Evolutionary conservation across 208 protist species (phyloP).

Genomic region (Trypanosomatidae sp.): DNA sequence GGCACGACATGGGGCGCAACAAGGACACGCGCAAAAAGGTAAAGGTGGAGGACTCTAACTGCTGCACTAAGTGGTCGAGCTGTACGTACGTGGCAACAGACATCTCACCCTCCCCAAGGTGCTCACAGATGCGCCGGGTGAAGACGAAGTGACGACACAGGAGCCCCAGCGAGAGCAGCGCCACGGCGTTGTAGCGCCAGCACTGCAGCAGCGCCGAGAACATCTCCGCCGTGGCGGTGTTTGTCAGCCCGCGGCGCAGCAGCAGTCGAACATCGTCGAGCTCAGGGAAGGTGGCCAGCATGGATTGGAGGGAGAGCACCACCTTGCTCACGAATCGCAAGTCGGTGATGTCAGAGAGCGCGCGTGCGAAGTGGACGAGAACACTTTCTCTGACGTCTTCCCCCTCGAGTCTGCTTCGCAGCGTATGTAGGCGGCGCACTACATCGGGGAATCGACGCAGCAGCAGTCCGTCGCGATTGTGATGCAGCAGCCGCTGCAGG

Average conservation of each 20-base stretch:
- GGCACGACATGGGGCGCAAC: conserved; percentile 78
- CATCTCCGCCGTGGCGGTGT: conserved; percentile 8
- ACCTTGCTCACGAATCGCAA: conserved; percentile 67
- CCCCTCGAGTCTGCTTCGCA: conserved; percentile 6
- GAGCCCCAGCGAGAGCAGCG: conserved; percentile 92
- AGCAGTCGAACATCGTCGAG: conserved; percentile 75
- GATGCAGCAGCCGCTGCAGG: conserved; percentile 17
- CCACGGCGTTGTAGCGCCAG: conserved; percentile 92
- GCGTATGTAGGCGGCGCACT: conserved; percentile 47
- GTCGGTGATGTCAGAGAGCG: conserved; percentile 30
- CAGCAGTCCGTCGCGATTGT: conserved; percentile 18
- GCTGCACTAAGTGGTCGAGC: conserved; percentile 95
- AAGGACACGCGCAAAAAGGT: conserved; percentile 91
- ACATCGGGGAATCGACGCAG: conserved; percentile 46
- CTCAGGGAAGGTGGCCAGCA: conserved; percentile 91
- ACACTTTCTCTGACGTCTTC: conserved; percentile 6
- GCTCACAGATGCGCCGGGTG: conserved; percentile 51
- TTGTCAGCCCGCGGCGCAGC: conserved; percentile 39
- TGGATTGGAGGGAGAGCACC: conserved; percentile 60
- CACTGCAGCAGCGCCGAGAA: conserved; percentile 75
- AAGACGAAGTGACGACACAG: conserved; percentile 88
- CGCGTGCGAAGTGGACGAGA: conserved; percentile 19
- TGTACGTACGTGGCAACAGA: conserved; percentile 93
- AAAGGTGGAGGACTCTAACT: conserved; percentile 96
- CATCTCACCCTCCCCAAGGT: conserved; percentile 82